phyloP scores from a whole-genome alignment of 208 protist genomes.

The Borovskyia barvae region DNA sequence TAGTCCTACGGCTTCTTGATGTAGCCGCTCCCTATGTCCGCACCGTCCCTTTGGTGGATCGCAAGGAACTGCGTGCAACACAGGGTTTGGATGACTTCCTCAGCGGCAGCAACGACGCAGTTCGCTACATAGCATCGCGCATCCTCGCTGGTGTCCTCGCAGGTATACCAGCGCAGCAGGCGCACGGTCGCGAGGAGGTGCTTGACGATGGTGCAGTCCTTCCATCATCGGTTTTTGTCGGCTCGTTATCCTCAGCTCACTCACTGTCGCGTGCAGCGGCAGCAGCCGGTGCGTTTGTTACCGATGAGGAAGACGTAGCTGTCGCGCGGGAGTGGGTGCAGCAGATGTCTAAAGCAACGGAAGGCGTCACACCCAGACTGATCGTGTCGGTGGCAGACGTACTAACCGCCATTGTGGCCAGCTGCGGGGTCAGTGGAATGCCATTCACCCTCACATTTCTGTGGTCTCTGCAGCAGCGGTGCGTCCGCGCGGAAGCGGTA shows the following conservation, averaged over 20 bases:
- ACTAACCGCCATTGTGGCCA: constrained; percentile 47
- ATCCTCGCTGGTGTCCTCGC: constrained; percentile 51
- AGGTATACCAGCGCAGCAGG: constrained; percentile 34
- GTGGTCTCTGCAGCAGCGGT: constrained; percentile 47
- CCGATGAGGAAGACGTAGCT: constrained; percentile 47
- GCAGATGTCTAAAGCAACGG: constrained; percentile 9
- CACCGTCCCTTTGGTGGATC: constrained; percentile 51
- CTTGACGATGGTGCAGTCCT: neutral
- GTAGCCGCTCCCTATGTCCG: constrained; percentile 75
- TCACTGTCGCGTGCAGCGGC: neutral
- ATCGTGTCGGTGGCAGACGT: constrained; percentile 60
- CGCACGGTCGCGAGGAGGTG: neutral
- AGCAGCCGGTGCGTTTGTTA: constrained; percentile 26
- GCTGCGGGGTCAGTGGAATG: constrained; percentile 40
- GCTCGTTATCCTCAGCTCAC: neutral
- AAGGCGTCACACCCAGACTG: constrained; percentile 41
- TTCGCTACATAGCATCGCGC: constrained; percentile 40
- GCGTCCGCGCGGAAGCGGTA: constrained; percentile 12
- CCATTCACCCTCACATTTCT: constrained; percentile 57
- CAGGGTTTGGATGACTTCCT: constrained; percentile 34
- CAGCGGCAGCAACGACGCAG: constrained; percentile 24
- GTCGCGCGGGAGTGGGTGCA: constrained; percentile 62
- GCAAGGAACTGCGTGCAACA: constrained; percentile 36
- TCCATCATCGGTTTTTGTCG: neutral
- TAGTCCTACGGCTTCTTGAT: constrained; percentile 33